Conservation (phyloP, 805 yeast species). For the Ogataea salicorniae region DNA sequence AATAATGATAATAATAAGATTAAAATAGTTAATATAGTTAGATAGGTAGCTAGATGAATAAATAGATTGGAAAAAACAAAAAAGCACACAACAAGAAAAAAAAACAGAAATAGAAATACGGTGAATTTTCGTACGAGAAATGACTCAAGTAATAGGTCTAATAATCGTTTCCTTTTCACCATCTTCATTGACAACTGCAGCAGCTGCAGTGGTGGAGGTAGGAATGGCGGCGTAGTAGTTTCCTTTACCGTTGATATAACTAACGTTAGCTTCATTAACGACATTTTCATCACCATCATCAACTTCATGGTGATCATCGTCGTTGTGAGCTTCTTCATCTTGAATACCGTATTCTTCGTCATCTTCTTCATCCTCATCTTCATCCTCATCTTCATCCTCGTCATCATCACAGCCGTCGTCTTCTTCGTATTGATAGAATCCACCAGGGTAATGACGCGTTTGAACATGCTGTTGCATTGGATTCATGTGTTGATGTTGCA, state of each 20-base stretch:
- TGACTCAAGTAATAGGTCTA: not conserved
- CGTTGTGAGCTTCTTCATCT: not conserved
- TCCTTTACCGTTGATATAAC: constrained; percentile 5
- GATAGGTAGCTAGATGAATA: too few species aligned
- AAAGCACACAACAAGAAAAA: too few species aligned
- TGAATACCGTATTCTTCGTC: not conserved
- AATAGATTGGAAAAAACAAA: too few species aligned
- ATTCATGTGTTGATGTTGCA: not conserved
- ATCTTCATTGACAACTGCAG: not conserved
- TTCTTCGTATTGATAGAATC: not conserved
- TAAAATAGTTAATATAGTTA: too few species aligned
- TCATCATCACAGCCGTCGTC: not conserved
- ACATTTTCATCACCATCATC: not conserved
- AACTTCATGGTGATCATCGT: not conserved
- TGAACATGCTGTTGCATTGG: too few species aligned
- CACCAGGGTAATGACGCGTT: not conserved
- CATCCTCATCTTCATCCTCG: not conserved
- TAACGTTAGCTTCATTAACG: constrained; percentile 4
- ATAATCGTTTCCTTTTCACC: too few species aligned
- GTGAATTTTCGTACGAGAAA: too few species aligned
- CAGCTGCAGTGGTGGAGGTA: not conserved
- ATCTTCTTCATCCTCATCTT: not conserved
- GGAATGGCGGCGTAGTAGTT: constrained; percentile 4
- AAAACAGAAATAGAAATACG: too few species aligned
- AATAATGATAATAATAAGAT: too few species aligned